A percentile compares a stretch with the other conserved stretches of the same genome.
These are phyloP conservation scores for Euphorbia schlechtendalii DNA, from an alignment of 441 rosid genomes.

Conservation along the genomic window DNA sequence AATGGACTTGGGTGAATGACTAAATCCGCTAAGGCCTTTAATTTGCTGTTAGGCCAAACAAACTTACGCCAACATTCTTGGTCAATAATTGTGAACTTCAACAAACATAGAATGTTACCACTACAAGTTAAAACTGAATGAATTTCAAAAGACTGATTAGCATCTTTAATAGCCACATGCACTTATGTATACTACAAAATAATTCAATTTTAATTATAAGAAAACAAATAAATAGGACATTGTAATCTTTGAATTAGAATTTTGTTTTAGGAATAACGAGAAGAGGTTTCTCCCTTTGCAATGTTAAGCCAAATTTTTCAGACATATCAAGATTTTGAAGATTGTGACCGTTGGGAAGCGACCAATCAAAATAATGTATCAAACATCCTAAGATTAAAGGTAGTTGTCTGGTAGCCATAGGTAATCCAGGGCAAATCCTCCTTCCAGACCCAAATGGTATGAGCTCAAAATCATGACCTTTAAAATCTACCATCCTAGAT, in stretches of 20 bases:
- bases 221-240: no score
- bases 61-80: no score
- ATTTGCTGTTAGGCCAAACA: no score
- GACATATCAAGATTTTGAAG: not conserved
- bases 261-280: slow-evolving; percentile 4
- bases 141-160: no score
- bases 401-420: slow-evolving; percentile 10
- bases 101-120: no score
- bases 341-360: slow-evolving; percentile 10
- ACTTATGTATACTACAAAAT: no score
- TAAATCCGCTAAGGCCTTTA: no score
- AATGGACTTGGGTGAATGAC: no score
- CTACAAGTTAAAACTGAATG: no score
- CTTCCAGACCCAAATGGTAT: slow-evolving; percentile 42
- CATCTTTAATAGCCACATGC: no score
- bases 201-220: no score
- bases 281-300: slow-evolving; percentile 4
- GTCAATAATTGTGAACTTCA: no score
- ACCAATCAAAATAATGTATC: slow-evolving; percentile 10
- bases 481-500: not conserved
- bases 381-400: slow-evolving; percentile 5
- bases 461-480: slow-evolving; percentile 10
- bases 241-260: not conserved
- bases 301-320: not conserved
- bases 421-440: slow-evolving; percentile 14